Base-by-base conservation (phyloP, 176 grass and related monocot genomes). In the Tillandsia fasciculata region DNA sequence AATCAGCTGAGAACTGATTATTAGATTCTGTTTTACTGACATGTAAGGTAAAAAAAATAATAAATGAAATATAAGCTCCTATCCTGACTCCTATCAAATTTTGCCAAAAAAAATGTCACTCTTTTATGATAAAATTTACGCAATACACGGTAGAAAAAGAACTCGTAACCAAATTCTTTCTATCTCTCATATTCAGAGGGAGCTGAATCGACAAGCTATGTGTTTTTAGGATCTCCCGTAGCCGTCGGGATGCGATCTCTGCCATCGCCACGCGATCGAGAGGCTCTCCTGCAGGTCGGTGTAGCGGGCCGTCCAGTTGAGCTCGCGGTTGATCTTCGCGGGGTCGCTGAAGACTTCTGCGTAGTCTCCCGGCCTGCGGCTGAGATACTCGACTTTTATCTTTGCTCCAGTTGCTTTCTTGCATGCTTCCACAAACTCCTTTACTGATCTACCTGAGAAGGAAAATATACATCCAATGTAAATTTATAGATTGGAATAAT, bases 271-370 rank as follows among this genome's bases (percentile, higher is more conserved):
- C 10, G 93, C 88, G 3, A 82, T 75, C 0, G 88, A 74, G 51
- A 96, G 93, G 70, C 93, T 93, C 77, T 93, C 74, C 4, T 80
- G 69, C 68, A 99, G 94, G 70, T 99, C 89, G 0, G 78, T 93
- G 77, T 90, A 83, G 3, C 58, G 64, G 6, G 94, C 94, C 48
- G 84, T 99, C 94, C 94, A 99, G 75, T 90, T 93, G 49, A 99
- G 80, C 48, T 99, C 84, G 0, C 17, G 66, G 7, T 75, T 80
- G 69, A 99, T 99, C 69, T 88, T 99, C 15, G 89, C 81, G 50
- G 94, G 94, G 58, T 99, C 76, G 49, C 94, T 99, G 87, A 87
- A 99, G 18, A 99, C 94, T 74, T 93, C 94, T 0, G 94, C 89
- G n/a, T 93, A 99, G 61, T 99, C 94, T 22, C 94, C 94, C 0